Base-by-base conservation (phyloP, 2,329 filamentous ascomycete species). In the Sphaerulina musiva region DNA sequence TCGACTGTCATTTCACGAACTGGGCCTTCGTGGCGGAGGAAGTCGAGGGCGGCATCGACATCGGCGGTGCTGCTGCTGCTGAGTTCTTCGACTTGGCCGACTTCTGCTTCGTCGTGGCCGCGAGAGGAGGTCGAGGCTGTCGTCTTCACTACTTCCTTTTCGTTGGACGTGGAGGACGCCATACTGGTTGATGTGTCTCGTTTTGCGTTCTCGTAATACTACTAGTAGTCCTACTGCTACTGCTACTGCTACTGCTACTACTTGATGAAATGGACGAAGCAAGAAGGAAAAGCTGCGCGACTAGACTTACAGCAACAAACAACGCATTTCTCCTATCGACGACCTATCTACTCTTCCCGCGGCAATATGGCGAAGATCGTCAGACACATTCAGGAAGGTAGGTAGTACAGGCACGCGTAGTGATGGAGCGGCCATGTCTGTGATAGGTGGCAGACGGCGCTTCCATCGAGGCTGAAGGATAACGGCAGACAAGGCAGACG, bases 11-110 rank as follows among this genome's bases (percentile, higher is more conserved):
- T 66, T n/a, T 57, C 54, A 10, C 60, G 59, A 8, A 62, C 61
- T 6, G 56, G 54, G 31, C 61, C 59, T 57, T 67, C 62, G 36
- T 60, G 54, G 29, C 64, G 67, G 4, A 69, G 54, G 39, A 68
- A 69, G 34, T 63, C 62, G 3, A 68, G 59, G 2, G 66, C 67
- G 9, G 63, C 66, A 50, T 69, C 67, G 29, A 63, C 65, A 46
- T 66, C 62, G 23, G 46, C 34, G 4, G 40, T 43, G 40, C 14
- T 17, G 14, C 14, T 17, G 14, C 14, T 17, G 14, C 31, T 52
- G 42, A 68, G 45, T 47, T 67, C 59, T 47, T 61, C 64, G 53
- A 66, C 51, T 44, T 64, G 61, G 48, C 66, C 64, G 32, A 62
- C 45, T 44, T 52, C 57, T 48, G 53, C 39, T 34, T 57, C 54